These are phyloP conservation scores for Xylaria intraflava DNA, from an alignment of 495 filamentous ascomycete genomes.

Conservation along the genomic window DNA sequence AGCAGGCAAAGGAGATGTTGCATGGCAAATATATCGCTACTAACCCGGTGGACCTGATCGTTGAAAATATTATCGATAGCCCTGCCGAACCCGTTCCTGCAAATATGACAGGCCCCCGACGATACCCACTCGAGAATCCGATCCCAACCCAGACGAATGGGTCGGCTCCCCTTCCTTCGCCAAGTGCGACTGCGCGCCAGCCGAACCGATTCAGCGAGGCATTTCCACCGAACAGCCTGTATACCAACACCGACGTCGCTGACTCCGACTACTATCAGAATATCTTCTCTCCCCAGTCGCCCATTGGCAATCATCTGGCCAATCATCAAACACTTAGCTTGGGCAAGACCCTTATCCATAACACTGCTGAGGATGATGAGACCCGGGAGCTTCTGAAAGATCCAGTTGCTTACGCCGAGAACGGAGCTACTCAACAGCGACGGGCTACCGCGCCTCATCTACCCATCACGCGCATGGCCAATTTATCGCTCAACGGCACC, in stretches of 20 bases:
- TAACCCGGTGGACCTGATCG: conserved; percentile 70
- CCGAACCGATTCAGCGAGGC: conserved; percentile 69
- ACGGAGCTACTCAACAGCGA: conserved; percentile 55
- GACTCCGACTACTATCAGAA: conserved; percentile 57
- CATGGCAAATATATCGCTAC: conserved; percentile 73
- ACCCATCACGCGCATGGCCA: conserved; percentile 63
- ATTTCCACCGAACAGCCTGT: conserved; percentile 55
- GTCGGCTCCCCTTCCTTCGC: conserved; percentile 50
- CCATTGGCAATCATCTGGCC: conserved; percentile 66
- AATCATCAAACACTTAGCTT: conserved; percentile 64
- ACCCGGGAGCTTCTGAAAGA: conserved; percentile 78
- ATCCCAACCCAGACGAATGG: conserved; percentile 32
- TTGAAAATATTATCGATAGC: conserved; percentile 58
- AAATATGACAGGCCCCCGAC: conserved; percentile 21
- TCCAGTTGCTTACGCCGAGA: conserved; percentile 76
- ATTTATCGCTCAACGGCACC: conserved; percentile 57
- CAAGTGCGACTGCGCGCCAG: conserved; percentile 55
- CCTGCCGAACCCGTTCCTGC: conserved; percentile 9
- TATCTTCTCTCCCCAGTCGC: conserved; percentile 78
- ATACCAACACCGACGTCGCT: conserved; percentile 52
- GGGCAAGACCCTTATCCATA: conserved; percentile 81
- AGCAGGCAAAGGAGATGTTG: conserved; percentile 68
- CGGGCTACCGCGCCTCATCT: conserved; percentile 70
- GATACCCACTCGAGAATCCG: conserved; percentile 34
- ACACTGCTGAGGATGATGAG: conserved; percentile 71